phyloP scores from a whole-genome alignment of 306 rosid species.

The Lathyrus tuberosus region DNA sequence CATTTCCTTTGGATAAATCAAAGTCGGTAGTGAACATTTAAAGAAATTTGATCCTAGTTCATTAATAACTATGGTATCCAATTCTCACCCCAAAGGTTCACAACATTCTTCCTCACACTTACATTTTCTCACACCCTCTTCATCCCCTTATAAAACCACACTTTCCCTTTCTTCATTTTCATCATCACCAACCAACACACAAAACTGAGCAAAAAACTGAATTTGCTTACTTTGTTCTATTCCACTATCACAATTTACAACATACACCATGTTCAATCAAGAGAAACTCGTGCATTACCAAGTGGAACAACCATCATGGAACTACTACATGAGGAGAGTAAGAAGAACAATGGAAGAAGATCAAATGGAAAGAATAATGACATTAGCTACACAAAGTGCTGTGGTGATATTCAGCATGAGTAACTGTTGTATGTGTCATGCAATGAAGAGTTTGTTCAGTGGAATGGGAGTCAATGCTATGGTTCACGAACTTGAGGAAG shows the following conservation, averaged over 20 bases:
- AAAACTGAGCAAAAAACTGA: not conserved
- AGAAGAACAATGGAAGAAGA: slow-evolving; percentile 48
- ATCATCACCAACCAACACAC: not conserved
- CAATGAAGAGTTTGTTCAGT: slow-evolving; percentile 78
- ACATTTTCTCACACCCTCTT: not conserved
- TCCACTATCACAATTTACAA: too few species aligned
- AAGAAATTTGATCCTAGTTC: too few species aligned
- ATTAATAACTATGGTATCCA: too few species aligned
- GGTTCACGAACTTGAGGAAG: slow-evolving; percentile 75
- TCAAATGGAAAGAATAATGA: slow-evolving; percentile 59
- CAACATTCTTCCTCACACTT: not conserved
- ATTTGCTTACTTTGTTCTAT: too few species aligned
- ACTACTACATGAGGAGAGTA: slow-evolving; percentile 41
- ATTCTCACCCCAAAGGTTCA: not conserved
- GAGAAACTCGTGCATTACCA: slow-evolving; percentile 58
- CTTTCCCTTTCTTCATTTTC: not conserved
- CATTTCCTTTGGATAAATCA: too few species aligned
- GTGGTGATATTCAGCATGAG: slow-evolving; percentile 86
- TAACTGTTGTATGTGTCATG: slow-evolving; percentile 92
- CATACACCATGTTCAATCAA: slow-evolving; percentile 6
- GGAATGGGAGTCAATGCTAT: slow-evolving; percentile 93
- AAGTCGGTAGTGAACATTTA: too few species aligned
- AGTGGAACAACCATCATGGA: slow-evolving; percentile 51
- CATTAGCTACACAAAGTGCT: slow-evolving; percentile 73
- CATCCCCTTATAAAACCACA: slow-evolving; percentile 15